Evolutionary conservation across 495 filamentous ascomycete genomes (phyloP), one percentile per base, ranked within the genome.

Genomic region (Penicillium macrosclerotiorum): DNA sequence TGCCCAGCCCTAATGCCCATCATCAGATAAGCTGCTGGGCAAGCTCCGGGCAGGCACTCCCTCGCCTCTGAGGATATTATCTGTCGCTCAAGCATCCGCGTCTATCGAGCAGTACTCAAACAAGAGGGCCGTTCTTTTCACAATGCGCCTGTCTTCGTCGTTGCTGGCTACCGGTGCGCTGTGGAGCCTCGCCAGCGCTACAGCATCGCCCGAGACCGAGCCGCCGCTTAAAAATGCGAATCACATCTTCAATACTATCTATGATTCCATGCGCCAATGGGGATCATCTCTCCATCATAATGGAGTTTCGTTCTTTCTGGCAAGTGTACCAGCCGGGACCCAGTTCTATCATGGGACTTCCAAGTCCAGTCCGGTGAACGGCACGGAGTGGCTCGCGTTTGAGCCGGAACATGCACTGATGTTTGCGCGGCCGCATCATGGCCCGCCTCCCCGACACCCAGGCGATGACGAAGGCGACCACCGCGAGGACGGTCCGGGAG

Each of bases 181-280:
- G 14, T 17, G 47, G 12, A 40, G 37, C 27, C 9, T 58, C n/a
- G 24, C 22, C 22, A 34, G 42, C 27, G 11, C 47, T 9, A 13
- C 39, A 30, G 38, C 20, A 22, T 18, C 27, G 32, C 37, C 14
- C 23, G 18, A 40, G 19, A 33, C 25, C 18, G 36, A 49, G 12
- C 40, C 42, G 2, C 26, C 37, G 3, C 14, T 42, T 13, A 43
- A 40, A 34, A 80, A 83, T 55, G 78, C 72, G 19, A 77, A 78
- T 50, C 72, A 77, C 37, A 82, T 86, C 44, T 86, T 86, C 73
- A 88, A 86, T 53, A 68, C 78, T 14, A 63, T 86, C 26, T 81
- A 85, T 51, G 77, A 78, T 20, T 80, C 84, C 14, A 79, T 82
- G 75, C 78, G 84, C 17, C 80, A 86, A 71, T 88, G 80, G 76